phyloP scores from a whole-genome alignment of 1,139 yeast genomes.

The Zygoascus sp. region DNA sequence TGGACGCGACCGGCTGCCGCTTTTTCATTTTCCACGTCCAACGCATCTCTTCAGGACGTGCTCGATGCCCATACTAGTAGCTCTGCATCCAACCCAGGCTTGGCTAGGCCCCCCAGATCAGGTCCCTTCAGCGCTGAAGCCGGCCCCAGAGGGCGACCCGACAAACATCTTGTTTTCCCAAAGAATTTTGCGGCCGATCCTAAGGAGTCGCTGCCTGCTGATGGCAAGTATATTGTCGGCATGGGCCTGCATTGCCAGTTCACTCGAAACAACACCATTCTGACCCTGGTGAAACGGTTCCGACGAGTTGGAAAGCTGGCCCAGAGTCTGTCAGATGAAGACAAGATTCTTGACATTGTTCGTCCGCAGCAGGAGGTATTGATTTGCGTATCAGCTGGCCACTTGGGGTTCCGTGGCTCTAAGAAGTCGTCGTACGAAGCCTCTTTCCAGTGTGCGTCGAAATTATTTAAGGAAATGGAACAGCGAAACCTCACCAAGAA shows the following conservation, averaged over 20 bases:
- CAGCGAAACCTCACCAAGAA: slow-evolving; percentile 43
- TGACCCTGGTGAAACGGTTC: slow-evolving; percentile 64
- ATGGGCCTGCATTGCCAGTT: slow-evolving; percentile 75
- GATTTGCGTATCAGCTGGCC: slow-evolving; percentile 48
- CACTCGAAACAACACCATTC: slow-evolving; percentile 75
- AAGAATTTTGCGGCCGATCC: slow-evolving; percentile 1
- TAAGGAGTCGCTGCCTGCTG: slow-evolving; percentile 6
- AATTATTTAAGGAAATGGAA: slow-evolving; percentile 66
- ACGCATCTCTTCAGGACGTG: not conserved
- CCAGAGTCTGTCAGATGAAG: slow-evolving; percentile 50
- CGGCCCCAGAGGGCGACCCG: not conserved
- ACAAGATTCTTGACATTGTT: slow-evolving; percentile 70
- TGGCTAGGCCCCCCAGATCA: not conserved
- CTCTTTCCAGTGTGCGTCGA: slow-evolving; percentile 78
- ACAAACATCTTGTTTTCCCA: not conserved
- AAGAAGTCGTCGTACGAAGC: slow-evolving; percentile 89
- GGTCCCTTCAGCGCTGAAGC: not conserved
- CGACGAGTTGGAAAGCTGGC: slow-evolving; percentile 45
- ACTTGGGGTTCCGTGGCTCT: slow-evolving; percentile 42
- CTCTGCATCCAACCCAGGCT: not conserved
- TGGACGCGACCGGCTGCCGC: not conserved
- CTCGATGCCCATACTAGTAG: not conserved
- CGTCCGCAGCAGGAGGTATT: slow-evolving; percentile 75
- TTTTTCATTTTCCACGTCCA: not conserved
- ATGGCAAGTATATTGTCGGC: slow-evolving; percentile 39